Percentiles rank a stretch among this genome's conserved stretches.
phyloP scores from a whole-genome alignment of 2,329 filamentous ascomycete genomes.

The Phialophora verrucosa region DNA sequence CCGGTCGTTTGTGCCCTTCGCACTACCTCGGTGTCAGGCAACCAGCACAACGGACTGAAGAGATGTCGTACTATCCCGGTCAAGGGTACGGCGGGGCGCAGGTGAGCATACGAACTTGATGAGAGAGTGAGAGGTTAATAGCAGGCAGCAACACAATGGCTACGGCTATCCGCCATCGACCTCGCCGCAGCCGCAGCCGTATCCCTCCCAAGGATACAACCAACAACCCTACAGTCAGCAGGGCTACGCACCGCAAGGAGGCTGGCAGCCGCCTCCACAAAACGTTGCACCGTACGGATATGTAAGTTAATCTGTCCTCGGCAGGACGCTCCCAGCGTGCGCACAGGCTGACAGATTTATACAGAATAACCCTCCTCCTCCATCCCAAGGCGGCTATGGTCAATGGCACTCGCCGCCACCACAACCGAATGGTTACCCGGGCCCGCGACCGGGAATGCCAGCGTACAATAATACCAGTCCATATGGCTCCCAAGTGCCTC shows the following conservation, averaged over 20 bases:
- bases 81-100: conserved; percentile 44
- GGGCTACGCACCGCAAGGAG: conserved; percentile 40
- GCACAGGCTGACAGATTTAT: conserved; percentile 9
- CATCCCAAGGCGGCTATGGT: conserved; percentile 45
- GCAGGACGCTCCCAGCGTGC: conserved; percentile 41
- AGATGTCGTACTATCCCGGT: conserved; percentile 34
- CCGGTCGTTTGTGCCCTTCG: neutral
- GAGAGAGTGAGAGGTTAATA: neutral
- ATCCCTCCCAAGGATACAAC: conserved; percentile 39
- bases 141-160: conserved; percentile 49
- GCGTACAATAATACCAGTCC: conserved; percentile 21
- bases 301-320: neutral
- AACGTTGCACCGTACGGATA: conserved; percentile 39
- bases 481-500: conserved; percentile 57
- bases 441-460: conserved; percentile 38
- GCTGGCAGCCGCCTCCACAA: conserved; percentile 50
- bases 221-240: conserved; percentile 20
- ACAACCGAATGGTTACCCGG: conserved; percentile 49
- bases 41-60: neutral
- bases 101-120: conserved; percentile 1
- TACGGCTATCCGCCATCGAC: conserved; percentile 40
- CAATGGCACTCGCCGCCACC: conserved; percentile 38
- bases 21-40: neutral
- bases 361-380: conserved; percentile 41
- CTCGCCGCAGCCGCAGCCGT: conserved; percentile 43